Conservation (phyloP, 192 early-diverging fungal species). For the Piromyces sp. region DNA sequence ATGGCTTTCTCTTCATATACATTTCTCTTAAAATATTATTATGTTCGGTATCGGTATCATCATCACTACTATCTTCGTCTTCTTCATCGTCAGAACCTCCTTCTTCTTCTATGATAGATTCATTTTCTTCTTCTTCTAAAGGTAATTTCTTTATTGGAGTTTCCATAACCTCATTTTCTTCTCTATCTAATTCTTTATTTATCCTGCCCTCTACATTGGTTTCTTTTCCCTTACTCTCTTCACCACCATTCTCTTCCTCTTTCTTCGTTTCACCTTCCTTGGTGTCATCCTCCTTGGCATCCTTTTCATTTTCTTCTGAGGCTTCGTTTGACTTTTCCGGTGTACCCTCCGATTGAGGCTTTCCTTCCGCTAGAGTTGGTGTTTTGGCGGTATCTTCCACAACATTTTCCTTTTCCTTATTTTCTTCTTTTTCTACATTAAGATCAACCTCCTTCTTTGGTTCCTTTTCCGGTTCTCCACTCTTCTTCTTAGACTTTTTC, state of each 20-base stretch:
- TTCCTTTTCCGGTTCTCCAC: not conserved
- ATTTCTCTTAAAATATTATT: not conserved
- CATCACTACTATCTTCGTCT: not conserved
- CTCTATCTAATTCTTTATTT: not conserved
- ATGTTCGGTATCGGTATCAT: not conserved
- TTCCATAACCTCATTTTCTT: too few relatives aligned
- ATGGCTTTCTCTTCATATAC: not conserved
- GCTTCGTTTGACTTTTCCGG: too few relatives aligned
- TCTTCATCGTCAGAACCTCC: not conserved
- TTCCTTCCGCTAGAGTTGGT: too few relatives aligned
- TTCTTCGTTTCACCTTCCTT: too few relatives aligned
- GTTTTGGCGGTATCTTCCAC: too few relatives aligned
- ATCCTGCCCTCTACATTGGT: too few relatives aligned
- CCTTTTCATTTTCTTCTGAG: not conserved
- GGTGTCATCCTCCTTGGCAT: not conserved
- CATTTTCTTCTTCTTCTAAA: not conserved
- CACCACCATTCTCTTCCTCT: not conserved
- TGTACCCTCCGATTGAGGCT: too few relatives aligned
- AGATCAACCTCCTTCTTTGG: not conserved
- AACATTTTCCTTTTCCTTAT: not conserved
- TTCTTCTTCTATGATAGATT: not conserved
- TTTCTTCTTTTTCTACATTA: not conserved
- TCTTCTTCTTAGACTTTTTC: not conserved
- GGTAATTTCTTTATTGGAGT: too few relatives aligned
- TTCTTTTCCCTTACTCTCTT: too few relatives aligned